Base-by-base conservation (phyloP, 78 protist genomes). In the Dictyostelium brefeldianum region DNA sequence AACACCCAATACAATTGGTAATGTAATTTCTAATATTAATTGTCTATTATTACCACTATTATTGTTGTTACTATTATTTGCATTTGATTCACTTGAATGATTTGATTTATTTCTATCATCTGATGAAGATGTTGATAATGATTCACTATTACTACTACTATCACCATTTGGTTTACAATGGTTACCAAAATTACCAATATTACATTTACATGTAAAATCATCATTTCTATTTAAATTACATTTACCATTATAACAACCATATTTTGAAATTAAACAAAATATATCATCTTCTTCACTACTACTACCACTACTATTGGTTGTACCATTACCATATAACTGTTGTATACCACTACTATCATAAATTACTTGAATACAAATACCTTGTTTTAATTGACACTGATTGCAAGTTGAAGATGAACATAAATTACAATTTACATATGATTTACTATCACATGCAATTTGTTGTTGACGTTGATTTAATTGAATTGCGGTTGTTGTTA, bases 1-100 rank as follows among this genome's bases (percentile, higher is more conserved):
- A 20, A 17, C 29, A 36, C 79, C 90, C 51, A 83, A 83, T 53
- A 56, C 79, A 56, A 83, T 71, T 17, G 90, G 90, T 22, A 83
- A 43, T 27, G 71, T 15, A 18, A 83, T 83, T 14, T 69, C 90
- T 8, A 83, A 54, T 17, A 27, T 57, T 81, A 17, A 11, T 17
- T 74, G 9, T 25, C 5, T 22, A n/a, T 54, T 47, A n/a, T 4
- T 50, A 1, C 0, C 3, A 53, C 12, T 22, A 14, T 50, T 15
- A 29, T 36, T 29, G 62, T 79, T 17, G 79, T 18, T 31, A 78
- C 4, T 47, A 18, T 14, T 14, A 79, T 69, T 71, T 53, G 80
- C 69, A 0, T 6, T 25, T 25, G 29, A 15, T 17, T 43, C 54
- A 14, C 54, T 17, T 46, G 78, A n/a, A 8, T n/a, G n/a, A n/a